Evolutionary conservation across 345 rosid genomes (phyloP), one percentile per base, ranked within the genome.

Genomic region (Populus tremula): DNA sequence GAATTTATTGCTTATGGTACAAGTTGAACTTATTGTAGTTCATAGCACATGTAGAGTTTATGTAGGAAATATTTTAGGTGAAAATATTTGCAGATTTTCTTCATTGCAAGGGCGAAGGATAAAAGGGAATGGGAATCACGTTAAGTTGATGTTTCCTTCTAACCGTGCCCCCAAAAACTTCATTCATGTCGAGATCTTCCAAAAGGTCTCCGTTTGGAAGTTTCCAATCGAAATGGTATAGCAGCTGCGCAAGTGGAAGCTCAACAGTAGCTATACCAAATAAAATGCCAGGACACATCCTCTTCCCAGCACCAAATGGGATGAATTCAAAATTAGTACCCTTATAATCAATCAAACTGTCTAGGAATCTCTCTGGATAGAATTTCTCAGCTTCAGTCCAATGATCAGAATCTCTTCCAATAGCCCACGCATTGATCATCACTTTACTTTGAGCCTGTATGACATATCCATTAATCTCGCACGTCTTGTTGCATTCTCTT

Each of bases 271-370:
- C 49, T 14, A 54, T 4, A 20, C 41, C 75, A 63, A 72, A 53
- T 0, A 14, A 7, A 20, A 72, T 72, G 1, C 75, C 66, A 2
- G 75, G 75, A 2, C 76, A 73, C 4, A 73, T 61, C 6, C 76
- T 73, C 33, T 25, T 73, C 39, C 76, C 76, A 14, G 69, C 23
- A 6, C 76, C 76, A 61, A 73, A 73, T 38, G 76, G 76, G 18
- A 73, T 23, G 11, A 73, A 39, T 25, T 73, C 69, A 7, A 61
- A 73, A 25, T 73, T 31, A 16, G 8, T 62, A 5, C 76, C 76
- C 10, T 23, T 73, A 23, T 21, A 73, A 61, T 73, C 69, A 25
- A 39, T 23, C 3, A 25, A 27, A 16, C 50, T 61, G 6, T 61
- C 69, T 7, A 39, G 8, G 43, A 73, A 73, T 39, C 76, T 73